Percentiles rank a stretch among this genome's conserved stretches.
Conservation (phyloP, 1,284 basidiomycete species). For the Trichosporon coremiiforme region DNA sequence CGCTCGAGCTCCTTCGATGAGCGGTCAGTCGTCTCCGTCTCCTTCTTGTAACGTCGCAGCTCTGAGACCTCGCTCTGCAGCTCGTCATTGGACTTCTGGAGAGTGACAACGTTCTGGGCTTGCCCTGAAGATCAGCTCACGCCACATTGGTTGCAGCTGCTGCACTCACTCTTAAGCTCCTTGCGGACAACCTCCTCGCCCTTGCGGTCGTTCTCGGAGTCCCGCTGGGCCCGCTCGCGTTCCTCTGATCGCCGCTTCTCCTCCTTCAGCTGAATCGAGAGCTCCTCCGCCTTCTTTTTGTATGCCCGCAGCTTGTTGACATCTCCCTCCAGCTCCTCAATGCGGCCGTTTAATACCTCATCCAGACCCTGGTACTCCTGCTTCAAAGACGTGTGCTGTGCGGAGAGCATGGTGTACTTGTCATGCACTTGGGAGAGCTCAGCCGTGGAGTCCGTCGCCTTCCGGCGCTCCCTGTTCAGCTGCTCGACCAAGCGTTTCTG, state of each 20-base stretch:
- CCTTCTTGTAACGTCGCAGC: conserved; percentile 48
- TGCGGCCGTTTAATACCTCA: conserved; percentile 32
- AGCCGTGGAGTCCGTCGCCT: conserved; percentile 14
- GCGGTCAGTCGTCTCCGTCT: conserved; percentile 43
- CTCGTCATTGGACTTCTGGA: conserved; percentile 40
- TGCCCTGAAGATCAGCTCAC: conserved; percentile 39
- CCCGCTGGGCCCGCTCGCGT: conserved; percentile 29
- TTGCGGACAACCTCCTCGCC: conserved; percentile 40
- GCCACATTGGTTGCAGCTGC: background rate
- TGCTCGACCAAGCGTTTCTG: conserved; percentile 15
- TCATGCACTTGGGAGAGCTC: conserved; percentile 30
- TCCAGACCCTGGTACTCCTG: conserved; percentile 34
- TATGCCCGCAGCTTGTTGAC: conserved; percentile 39
- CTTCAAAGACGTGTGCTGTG: conserved; percentile 28
- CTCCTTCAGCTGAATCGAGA: conserved; percentile 52
- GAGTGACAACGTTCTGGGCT: conserved; percentile 40
- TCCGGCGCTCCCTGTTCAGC: conserved; percentile 3
- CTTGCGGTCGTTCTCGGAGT: conserved; percentile 34
- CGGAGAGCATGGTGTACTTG: conserved; percentile 34
- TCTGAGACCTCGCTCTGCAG: conserved; percentile 47
- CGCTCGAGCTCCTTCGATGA: conserved; percentile 41
- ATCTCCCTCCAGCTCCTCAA: conserved; percentile 42
- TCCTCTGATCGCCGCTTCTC: conserved; percentile 39
- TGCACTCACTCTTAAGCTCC: conserved; percentile 48
- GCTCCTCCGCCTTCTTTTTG: conserved; percentile 44